A percentile compares a stretch with the other conserved stretches of the same genome.
These are phyloP conservation scores for Gnomoniopsis smithogilvyi DNA, from an alignment of 2,329 filamentous ascomycete genomes.

Conservation along the genomic window DNA sequence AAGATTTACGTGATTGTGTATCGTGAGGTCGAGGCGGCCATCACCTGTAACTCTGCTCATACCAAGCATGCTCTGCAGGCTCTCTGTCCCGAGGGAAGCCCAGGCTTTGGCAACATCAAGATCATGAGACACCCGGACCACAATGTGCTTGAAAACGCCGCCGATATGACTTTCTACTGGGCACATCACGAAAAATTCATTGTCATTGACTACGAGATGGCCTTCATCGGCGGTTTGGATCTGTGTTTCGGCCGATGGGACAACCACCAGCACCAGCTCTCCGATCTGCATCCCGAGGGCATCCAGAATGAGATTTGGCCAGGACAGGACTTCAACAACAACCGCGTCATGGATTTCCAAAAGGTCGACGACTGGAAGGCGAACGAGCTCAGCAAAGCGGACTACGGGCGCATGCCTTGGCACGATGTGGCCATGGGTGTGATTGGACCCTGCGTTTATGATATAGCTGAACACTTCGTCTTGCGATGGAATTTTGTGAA, in stretches of 20 bases:
- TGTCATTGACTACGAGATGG: constrained; percentile 85
- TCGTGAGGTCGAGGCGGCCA: constrained; percentile 75
- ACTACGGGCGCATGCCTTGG: constrained; percentile 96
- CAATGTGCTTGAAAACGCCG: constrained; percentile 88
- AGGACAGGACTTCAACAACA: constrained; percentile 98
- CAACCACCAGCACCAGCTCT: constrained; percentile 74
- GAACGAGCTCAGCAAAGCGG: constrained; percentile 87
- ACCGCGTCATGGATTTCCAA: constrained; percentile 92
- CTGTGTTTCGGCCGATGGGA: constrained; percentile 97
- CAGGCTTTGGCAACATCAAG: constrained; percentile 83
- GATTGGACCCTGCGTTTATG: constrained; percentile 85
- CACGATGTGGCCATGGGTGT: constrained; percentile 92
- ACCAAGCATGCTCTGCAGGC: constrained; percentile 82
- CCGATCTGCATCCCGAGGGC: constrained; percentile 84
- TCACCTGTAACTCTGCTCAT: constrained; percentile 90
- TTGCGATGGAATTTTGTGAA: constrained; percentile 96
- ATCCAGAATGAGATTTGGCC: constrained; percentile 84
- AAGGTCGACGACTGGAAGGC: constrained; percentile 88
- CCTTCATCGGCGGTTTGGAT: constrained; percentile 92
- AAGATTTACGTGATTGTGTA: constrained; percentile 94
- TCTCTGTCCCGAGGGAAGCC: constrained; percentile 76
- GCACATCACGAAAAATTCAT: constrained; percentile 98
- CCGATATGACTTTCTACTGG: constrained; percentile 97
- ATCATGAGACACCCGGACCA: constrained; percentile 93
- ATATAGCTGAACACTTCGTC: constrained; percentile 94